A percentile compares a stretch with the other conserved stretches of the same genome.
Conservation (phyloP, 2,329 filamentous ascomycete species). For the Aspergillus texensis region DNA sequence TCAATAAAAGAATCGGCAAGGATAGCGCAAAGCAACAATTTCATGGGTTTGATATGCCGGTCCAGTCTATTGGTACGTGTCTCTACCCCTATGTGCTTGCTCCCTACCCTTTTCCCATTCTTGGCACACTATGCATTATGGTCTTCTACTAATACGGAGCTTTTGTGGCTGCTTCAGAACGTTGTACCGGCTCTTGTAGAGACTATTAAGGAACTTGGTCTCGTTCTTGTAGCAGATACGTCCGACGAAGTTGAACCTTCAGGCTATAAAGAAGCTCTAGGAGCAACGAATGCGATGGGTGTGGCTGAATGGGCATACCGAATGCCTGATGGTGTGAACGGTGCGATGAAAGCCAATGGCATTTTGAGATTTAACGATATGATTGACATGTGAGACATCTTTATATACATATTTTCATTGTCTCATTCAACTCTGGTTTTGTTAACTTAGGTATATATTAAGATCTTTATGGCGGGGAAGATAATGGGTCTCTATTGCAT, state of each 20-base stretch:
- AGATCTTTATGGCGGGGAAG: not conserved
- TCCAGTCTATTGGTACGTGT: slow-evolving; percentile 77
- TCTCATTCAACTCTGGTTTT: not conserved
- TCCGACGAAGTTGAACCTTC: slow-evolving; percentile 57
- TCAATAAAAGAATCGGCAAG: slow-evolving; percentile 95
- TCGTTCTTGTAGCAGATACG: slow-evolving; percentile 89
- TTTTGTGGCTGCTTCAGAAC: slow-evolving; percentile 58
- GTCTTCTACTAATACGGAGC: not conserved
- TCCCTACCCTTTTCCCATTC: not conserved
- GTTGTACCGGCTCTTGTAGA: slow-evolving; percentile 91
- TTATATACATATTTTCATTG: slow-evolving; percentile 8
- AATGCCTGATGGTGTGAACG: slow-evolving; percentile 81
- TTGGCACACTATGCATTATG: not conserved
- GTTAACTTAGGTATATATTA: slow-evolving; percentile 8
- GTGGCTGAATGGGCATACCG: slow-evolving; percentile 48
- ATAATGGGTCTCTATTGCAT: not conserved
- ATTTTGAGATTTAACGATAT: slow-evolving; percentile 92
- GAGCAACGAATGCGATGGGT: slow-evolving; percentile 30
- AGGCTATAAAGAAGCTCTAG: slow-evolving; percentile 24
- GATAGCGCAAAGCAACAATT: slow-evolving; percentile 92
- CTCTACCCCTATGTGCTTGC: not conserved
- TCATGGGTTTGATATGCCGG: slow-evolving; percentile 95
- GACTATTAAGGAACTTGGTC: slow-evolving; percentile 89
- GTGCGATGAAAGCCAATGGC: slow-evolving; percentile 80
- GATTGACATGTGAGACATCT: slow-evolving; percentile 65